Base-by-base conservation (phyloP, 225 moss, liverwort and hornwort genomes). In the Thuidium tamariscinum region DNA sequence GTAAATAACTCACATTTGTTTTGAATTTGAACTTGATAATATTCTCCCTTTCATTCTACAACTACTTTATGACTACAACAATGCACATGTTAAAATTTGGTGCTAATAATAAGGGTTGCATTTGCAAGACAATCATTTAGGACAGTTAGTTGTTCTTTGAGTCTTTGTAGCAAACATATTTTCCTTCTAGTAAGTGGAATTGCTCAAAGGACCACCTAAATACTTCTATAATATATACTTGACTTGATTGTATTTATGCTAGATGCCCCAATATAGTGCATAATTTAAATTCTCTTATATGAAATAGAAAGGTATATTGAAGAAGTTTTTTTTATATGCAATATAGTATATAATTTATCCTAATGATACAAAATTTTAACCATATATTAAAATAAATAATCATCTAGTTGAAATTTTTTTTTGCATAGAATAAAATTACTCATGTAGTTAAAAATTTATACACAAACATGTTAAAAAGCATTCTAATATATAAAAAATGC, bases 261-360 rank as follows among this genome's bases (percentile, higher is more conserved):
- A 0, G 2, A 42, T 4, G 25, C 2, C 0, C 1, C 4, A 41
- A 0, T n/a, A 0, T 8, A 5, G 2, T 41, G 21, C 0, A 23
- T 4, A 69, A 69, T 48, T 11, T 48, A 13, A 26, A 2, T 41
- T 41, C 3, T 26, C 2, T 15, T 15, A 5, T 14, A 1, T 3
- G 10, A 69, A 26, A 15, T 25, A 41, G 15, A 69, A 69, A 39
- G 23, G 13, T 19, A 39, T 14, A 8, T 39, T 68, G 23, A 68
- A 25, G 13, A 11, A 4, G 1, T 69, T 8, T 14, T 39, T 69
- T 25, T 25, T 25, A 25, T 41, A 21, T 26, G 3, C 2, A 25
- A 11, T 8, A 0, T 11, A 48, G 8, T 48, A 25, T 8, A 14
- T 13, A 13, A 68, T 25, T 68, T 39, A 25, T 69, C 25, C 2